Conservation (phyloP, 148 eudicot genomes). For the Linanthus parryae region DNA sequence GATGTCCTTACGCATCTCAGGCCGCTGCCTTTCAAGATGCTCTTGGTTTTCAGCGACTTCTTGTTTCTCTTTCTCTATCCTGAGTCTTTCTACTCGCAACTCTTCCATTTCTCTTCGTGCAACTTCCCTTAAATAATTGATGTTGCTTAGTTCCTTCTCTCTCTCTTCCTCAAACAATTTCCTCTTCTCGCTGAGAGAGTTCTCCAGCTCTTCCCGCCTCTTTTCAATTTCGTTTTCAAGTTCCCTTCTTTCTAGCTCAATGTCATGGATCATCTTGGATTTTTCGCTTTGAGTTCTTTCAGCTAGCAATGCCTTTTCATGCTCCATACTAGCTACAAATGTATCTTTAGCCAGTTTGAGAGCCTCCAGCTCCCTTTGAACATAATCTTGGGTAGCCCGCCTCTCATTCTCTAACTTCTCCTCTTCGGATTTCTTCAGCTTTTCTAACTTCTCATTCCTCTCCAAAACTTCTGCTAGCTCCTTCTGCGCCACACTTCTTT, state of each 20-base stretch:
- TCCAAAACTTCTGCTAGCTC: conserved; percentile 46
- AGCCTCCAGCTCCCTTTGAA: conserved; percentile 70
- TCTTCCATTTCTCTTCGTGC: conserved; percentile 70
- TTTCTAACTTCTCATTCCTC: conserved; percentile 62
- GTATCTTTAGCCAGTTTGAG: conserved; percentile 68
- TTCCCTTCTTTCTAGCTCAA: conserved; percentile 62
- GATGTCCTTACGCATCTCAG: conserved; percentile 75
- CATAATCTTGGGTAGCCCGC: conserved; percentile 44
- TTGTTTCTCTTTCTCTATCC: conserved; percentile 53
- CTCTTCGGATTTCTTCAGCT: conserved; percentile 51
- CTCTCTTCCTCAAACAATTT: conserved; percentile 59
- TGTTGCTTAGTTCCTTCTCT: conserved; percentile 57
- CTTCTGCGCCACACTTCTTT: conserved; percentile 40
- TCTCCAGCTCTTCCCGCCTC: conserved; percentile 61
- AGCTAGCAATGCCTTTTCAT: conserved; percentile 55
- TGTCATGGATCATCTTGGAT: conserved; percentile 52
- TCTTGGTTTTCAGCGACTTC: conserved; percentile 57
- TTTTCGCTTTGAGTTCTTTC: conserved; percentile 60
- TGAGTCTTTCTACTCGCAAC: conserved; percentile 54
- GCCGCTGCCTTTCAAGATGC: conserved; percentile 65
- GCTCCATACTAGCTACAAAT: conserved; percentile 77
- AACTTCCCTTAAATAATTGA: conserved; percentile 49
- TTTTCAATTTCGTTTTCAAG: conserved; percentile 62
- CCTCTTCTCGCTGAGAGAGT: conserved; percentile 42
- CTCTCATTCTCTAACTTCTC: conserved; percentile 67